Percentiles rank a stretch among this genome's conserved stretches.
These are phyloP conservation scores for Diplodia scrobiculata DNA, from an alignment of 2,329 filamentous ascomycete genomes.

Conservation along the genomic window DNA sequence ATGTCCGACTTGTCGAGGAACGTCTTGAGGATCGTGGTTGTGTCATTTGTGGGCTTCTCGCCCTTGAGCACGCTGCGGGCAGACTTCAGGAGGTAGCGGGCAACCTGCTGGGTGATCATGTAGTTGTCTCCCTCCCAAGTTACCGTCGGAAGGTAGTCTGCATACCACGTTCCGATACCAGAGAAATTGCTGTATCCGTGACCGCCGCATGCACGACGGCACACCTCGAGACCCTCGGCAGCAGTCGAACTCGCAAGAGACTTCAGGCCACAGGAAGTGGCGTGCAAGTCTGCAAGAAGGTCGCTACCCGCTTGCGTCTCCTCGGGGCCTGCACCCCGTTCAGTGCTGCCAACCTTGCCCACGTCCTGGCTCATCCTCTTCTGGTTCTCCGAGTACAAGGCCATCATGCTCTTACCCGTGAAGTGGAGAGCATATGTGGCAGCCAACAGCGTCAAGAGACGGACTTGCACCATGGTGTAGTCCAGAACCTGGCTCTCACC, in stretches of 20 bases:
- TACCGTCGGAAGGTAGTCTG: slow-evolving; percentile 70
- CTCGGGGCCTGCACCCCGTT: slow-evolving; percentile 66
- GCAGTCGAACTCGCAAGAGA: slow-evolving; percentile 71
- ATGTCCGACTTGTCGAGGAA: slow-evolving; percentile 68
- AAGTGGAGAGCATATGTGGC: slow-evolving; percentile 78
- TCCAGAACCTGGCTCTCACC: slow-evolving; percentile 76
- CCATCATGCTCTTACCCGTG: slow-evolving; percentile 75
- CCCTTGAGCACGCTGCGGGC: slow-evolving; percentile 69
- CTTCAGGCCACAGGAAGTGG: slow-evolving; percentile 75
- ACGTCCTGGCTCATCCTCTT: slow-evolving; percentile 59
- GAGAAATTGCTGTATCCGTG: slow-evolving; percentile 75
- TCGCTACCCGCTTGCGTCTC: slow-evolving; percentile 67
- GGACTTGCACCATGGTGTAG: slow-evolving; percentile 79
- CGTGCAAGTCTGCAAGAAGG: slow-evolving; percentile 71
- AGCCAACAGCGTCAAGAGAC: slow-evolving; percentile 70
- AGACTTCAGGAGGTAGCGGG: slow-evolving; percentile 73
- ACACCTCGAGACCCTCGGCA: slow-evolving; percentile 73
- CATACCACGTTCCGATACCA: slow-evolving; percentile 74
- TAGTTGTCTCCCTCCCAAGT: slow-evolving; percentile 82
- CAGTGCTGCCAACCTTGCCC: slow-evolving; percentile 47
- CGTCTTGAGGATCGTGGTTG: slow-evolving; percentile 64
- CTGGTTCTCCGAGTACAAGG: slow-evolving; percentile 71
- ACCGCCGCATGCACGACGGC: slow-evolving; percentile 73
- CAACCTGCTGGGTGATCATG: slow-evolving; percentile 79
- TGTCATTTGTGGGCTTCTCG: slow-evolving; percentile 67